Base-by-base conservation (phyloP, 106 monocot genomes). In the Dendrobium catenatum region DNA sequence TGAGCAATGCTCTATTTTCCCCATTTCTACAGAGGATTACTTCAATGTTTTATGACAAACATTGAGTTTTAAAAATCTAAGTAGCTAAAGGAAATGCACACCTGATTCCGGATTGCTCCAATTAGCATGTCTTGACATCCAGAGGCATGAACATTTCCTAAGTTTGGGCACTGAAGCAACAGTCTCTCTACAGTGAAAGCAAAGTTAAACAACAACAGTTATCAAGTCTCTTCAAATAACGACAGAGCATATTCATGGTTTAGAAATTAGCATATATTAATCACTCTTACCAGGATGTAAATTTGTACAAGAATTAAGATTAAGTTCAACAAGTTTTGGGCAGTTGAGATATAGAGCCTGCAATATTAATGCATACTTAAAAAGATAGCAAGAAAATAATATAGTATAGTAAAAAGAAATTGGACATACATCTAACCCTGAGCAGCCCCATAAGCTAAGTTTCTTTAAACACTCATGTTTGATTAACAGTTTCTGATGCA, bases 361-460 rank as follows among this genome's bases (percentile, higher is more conserved):
- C 59, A 80, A 84, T 13, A 40, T 44, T 81, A 9, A 83, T 27
- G 48, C 43, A 76, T 16, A 29, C 37, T 56, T 37, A 58, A 59
- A 73, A 59, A 80, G 41, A 44, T 22, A 70, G 70, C 15, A 70
- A 37, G 13, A 70, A 11, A 37, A 70, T 0, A 37, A 11, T 37
- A 70, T 16, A 7, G 5, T 70, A 37, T 37, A 26, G 82, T 37
- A 67, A 76, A 42, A 46, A 13, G 51, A 20, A 59, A 64, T 27
- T 1, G 74, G 43, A 80, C 91, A 88, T 88, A 93, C 98, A 80
- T 95, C 90, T 78, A 98, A 89, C 80, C 90, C 89, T 70, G 95
- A 98, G 81, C 98, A 98, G 55, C 93, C 94, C 98, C 98, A 98
- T 47, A 98, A 87, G 67, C 98, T 98, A 58, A 98, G 88, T 78